Conservation (phyloP, 148 eudicot species). For the Diospyros kaki region DNA sequence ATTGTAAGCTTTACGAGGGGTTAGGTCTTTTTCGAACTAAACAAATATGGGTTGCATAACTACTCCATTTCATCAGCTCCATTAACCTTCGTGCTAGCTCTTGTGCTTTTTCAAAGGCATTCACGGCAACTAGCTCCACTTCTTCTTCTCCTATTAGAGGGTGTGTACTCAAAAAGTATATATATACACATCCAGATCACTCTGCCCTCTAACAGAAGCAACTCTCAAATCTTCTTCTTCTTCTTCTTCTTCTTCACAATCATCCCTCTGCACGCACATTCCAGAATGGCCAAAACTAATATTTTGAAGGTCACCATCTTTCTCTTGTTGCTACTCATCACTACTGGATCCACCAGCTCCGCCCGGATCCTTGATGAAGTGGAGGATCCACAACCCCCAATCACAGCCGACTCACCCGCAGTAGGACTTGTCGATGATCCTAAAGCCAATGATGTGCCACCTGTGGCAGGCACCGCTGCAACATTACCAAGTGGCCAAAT, state of each 20-base stretch:
- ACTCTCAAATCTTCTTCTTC: slow-evolving; percentile 7
- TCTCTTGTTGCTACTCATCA: slow-evolving; percentile 40
- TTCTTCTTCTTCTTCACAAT: not conserved
- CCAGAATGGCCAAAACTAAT: slow-evolving; percentile 33
- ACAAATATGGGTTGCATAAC: not conserved
- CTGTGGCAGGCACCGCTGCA: slow-evolving; percentile 19
- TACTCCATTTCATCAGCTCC: slow-evolving; percentile 24
- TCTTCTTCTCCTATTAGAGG: not conserved
- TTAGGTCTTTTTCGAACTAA: slow-evolving; percentile 1
- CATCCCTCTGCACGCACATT: not conserved
- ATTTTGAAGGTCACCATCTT: slow-evolving; percentile 24
- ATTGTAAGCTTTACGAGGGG: not conserved
- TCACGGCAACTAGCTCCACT: slow-evolving; percentile 29
- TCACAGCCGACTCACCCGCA: slow-evolving; percentile 18
- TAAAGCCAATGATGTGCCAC: slow-evolving; percentile 13
- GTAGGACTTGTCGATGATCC: slow-evolving; percentile 22
- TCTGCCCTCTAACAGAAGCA: not conserved
- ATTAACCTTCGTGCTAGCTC: not conserved
- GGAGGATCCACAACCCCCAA: slow-evolving; percentile 31
- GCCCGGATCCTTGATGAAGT: slow-evolving; percentile 59
- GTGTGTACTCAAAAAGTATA: slow-evolving; percentile 9
- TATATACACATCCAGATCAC: not conserved
- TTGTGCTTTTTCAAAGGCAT: not conserved
- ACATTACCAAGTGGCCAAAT: slow-evolving; percentile 53
- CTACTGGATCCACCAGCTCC: slow-evolving; percentile 34